A percentile compares a stretch with the other conserved stretches of the same genome.
These are phyloP conservation scores for Tolypocladium pustulatum DNA, from an alignment of 2,329 filamentous ascomycete genomes.

Conservation along the genomic window DNA sequence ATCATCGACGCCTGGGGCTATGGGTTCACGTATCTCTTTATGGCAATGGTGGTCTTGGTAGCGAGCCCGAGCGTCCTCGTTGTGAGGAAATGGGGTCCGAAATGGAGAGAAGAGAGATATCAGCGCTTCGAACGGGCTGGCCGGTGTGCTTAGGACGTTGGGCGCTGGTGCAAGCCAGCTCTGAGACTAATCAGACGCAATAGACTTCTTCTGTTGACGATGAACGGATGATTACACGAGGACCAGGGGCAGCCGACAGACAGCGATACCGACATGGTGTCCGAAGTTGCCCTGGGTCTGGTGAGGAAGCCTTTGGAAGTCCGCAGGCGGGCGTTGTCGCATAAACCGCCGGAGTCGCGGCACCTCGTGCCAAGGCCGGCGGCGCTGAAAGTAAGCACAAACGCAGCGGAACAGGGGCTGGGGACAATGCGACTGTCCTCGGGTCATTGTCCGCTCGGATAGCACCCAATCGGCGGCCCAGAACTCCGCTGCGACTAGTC, in stretches of 20 bases:
- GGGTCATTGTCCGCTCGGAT: not conserved
- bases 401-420: not conserved
- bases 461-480: not conserved
- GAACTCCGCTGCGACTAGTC: no score
- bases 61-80: constrained; percentile 16
- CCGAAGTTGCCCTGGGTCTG: not conserved
- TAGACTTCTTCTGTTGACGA: no score
- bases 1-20: constrained; percentile 30
- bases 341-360: constrained; percentile 6
- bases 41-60: constrained; percentile 17
- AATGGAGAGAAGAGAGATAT: constrained; percentile 21
- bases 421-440: not conserved
- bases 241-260: not conserved
- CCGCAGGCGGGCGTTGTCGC: constrained; percentile 7
- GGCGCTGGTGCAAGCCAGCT: no score
- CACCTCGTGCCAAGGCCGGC: constrained; percentile 9
- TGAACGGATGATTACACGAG: no score
- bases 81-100: constrained; percentile 19
- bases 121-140: constrained; percentile 6
- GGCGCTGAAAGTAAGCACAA: not conserved
- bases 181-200: no score
- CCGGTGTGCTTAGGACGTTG: not conserved
- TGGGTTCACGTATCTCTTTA: constrained; percentile 25
- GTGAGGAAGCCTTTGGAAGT: constrained; percentile 1
- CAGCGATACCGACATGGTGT: constrained; percentile 2